phyloP scores from a whole-genome alignment of 768 basidiomycete genomes.

The Boletus rubropictus region DNA sequence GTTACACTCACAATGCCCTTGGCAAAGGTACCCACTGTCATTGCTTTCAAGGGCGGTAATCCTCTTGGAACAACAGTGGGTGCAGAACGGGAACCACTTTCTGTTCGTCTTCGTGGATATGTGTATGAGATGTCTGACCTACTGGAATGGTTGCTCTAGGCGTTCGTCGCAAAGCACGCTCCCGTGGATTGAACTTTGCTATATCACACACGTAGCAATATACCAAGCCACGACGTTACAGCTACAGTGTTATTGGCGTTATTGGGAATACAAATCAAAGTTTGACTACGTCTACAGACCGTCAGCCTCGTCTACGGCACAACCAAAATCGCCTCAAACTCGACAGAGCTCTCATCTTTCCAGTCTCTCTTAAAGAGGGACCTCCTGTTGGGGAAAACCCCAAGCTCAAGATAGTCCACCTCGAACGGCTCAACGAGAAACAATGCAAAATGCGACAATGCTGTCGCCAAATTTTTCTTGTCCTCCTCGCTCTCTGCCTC shows the following conservation, averaged over 20 bases:
- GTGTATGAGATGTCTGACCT: not conserved
- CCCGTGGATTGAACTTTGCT: not conserved
- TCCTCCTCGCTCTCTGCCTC: slow-evolving; percentile 41
- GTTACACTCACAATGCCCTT: not conserved
- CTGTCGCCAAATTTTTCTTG: slow-evolving; percentile 44
- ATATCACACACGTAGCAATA: not conserved
- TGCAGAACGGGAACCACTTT: not conserved
- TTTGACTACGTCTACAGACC: not conserved
- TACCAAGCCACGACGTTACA: not conserved
- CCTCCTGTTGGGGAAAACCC: slow-evolving; percentile 50
- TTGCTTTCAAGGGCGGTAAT: slow-evolving; percentile 1
- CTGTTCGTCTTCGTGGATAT: not conserved
- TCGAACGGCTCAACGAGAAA: slow-evolving; percentile 63
- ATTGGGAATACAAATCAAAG: not conserved
- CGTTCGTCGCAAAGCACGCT: slow-evolving; percentile 1
- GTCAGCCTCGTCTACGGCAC: slow-evolving; percentile 44
- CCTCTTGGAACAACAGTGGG: not conserved
- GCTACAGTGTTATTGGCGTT: not conserved
- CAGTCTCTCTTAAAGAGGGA: slow-evolving; percentile 44
- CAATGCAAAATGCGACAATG: slow-evolving; percentile 65
- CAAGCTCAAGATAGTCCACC: slow-evolving; percentile 66
- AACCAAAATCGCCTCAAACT: slow-evolving; percentile 56
- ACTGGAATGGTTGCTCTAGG: not conserved
- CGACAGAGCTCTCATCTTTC: slow-evolving; percentile 26
- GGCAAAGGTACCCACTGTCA: slow-evolving; percentile 1